Base-by-base conservation (phyloP, 148 eudicot genomes). In the Cornus kousa region DNA sequence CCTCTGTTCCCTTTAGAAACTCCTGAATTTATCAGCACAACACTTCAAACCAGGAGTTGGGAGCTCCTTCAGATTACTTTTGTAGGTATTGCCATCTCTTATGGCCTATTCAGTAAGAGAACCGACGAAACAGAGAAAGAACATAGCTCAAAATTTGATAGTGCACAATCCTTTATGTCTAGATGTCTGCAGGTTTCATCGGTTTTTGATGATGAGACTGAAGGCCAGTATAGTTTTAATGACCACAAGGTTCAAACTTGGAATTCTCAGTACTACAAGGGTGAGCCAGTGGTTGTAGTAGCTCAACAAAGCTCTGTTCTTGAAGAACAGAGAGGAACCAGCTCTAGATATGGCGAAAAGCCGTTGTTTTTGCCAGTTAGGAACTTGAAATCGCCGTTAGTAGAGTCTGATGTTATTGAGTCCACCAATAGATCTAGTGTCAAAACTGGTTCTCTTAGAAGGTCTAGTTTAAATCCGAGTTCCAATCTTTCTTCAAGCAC, bases 31-130 rank as follows among this genome's bases (percentile, higher is more conserved):
- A 66, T 84, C 67, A 85, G 75, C 79, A 35, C 37, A 35, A 35
- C 37, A 2, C 37, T 35, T 35, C 85, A 86, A 62, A 82, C 87
- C 17, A 83, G 85, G 83, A 86, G 90, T 31, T 93, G 99, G 97
- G 99, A 95, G 81, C 86, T 95, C 78, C 82, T 95, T 32, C 97
- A 95, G 85, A 82, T 95, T 9, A 79, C 91, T 23, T 89, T 93
- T 70, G 99, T 95, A 3, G 99, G 99, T 17, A 89, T 95, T 70
- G 99, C 93, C 17, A 97, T 93, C 73, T 95, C 97, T 32, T 95
- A 95, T 79, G 99, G 99, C 20, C 77, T 95, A 2, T 93, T 95
- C 77, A 95, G 99, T 69, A 86, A 88, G 74, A 84, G 78, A 80
- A 91, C 87, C 33, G 86, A 87, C 4, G 85, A 86, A 70, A 40